Conservation (phyloP, 2,329 filamentous ascomycete genomes). For the Colletotrichum musicola region DNA sequence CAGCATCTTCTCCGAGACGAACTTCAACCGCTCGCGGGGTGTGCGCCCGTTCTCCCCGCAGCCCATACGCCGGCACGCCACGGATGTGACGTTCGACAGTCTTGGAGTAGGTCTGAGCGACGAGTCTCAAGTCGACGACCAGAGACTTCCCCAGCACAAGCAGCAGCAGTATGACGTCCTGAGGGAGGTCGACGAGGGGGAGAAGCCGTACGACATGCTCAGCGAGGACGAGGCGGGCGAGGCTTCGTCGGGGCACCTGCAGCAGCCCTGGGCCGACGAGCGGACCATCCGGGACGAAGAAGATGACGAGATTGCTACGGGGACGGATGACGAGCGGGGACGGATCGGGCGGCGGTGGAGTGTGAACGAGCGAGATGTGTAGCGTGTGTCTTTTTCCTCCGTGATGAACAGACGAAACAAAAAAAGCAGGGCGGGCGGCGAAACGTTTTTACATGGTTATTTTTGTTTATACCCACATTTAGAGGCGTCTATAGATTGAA, state of each 20-base stretch:
- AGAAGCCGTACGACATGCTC: background rate
- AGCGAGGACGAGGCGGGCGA: slow-evolving; percentile 1
- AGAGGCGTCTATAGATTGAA: slow-evolving; percentile 29
- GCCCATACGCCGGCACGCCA: slow-evolving; percentile 57
- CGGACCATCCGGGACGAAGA: background rate
- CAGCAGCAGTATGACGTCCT: slow-evolving; percentile 33
- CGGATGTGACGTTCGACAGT: slow-evolving; percentile 56
- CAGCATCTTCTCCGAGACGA: slow-evolving; percentile 63
- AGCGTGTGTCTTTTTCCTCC: background rate
- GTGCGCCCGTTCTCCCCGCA: slow-evolving; percentile 72
- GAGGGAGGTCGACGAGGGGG: slow-evolving; percentile 23
- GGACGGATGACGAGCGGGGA: slow-evolving; percentile 5
- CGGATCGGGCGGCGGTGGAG: slow-evolving; percentile 26
- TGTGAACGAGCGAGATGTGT: slow-evolving; percentile 20
- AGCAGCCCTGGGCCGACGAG: slow-evolving; percentile 11
- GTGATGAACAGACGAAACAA: too few species aligned
- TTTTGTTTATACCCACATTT: slow-evolving; percentile 38
- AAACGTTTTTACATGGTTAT: slow-evolving; percentile 11
- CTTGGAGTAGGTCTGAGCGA: slow-evolving; percentile 44
- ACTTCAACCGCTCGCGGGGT: slow-evolving; percentile 66
- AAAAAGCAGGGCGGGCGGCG: too few species aligned
- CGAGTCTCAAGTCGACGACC: slow-evolving; percentile 39
- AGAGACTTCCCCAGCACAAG: slow-evolving; percentile 29
- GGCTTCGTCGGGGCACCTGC: background rate
- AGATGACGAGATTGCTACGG: too few species aligned